Percentiles rank a stretch among this genome's conserved stretches.
Evolutionary conservation across 1,284 basidiomycete species (phyloP).

Genomic region (Ganoderma sinense): DNA sequence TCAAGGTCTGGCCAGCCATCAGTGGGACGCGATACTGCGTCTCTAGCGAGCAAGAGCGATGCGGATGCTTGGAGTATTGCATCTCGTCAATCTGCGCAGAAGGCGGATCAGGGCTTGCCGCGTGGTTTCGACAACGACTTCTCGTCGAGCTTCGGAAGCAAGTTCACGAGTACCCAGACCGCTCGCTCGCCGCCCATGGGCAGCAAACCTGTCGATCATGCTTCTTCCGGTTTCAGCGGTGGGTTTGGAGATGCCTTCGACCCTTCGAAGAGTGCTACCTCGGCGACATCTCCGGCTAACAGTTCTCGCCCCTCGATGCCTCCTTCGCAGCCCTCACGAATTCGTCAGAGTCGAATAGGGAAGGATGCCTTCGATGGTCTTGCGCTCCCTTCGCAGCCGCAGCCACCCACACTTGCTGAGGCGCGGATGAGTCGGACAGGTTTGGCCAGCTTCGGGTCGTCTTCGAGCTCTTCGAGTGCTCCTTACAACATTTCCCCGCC

Average conservation of each 20-base stretch:
- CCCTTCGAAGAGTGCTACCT: slow-evolving; percentile 30
- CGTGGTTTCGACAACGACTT: slow-evolving; percentile 43
- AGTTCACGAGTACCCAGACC: slow-evolving; percentile 20
- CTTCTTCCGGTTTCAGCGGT: slow-evolving; percentile 16
- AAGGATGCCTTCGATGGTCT: slow-evolving; percentile 83
- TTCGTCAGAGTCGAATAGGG: slow-evolving; percentile 34
- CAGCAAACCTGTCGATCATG: slow-evolving; percentile 15
- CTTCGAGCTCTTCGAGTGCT: slow-evolving; percentile 29
- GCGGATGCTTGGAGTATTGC: slow-evolving; percentile 58
- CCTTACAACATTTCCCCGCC: slow-evolving; percentile 32
- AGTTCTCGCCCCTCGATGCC: slow-evolving; percentile 35
- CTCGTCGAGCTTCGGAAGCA: slow-evolving; percentile 48
- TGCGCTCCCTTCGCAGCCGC: slow-evolving; percentile 56
- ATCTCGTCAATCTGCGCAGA: slow-evolving; percentile 33
- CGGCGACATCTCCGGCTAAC: slow-evolving; percentile 21
- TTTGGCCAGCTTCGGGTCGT: slow-evolving; percentile 54
- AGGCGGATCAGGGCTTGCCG: slow-evolving; percentile 27
- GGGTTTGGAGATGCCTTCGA: slow-evolving; percentile 65
- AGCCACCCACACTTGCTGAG: slow-evolving; percentile 75
- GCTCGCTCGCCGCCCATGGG: slow-evolving; percentile 12
- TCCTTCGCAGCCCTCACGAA: slow-evolving; percentile 16
- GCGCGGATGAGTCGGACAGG: slow-evolving; percentile 75
- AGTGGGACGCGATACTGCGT: slow-evolving; percentile 37
- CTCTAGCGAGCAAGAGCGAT: slow-evolving; percentile 28
- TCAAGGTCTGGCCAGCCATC: slow-evolving; percentile 45